Conservation (phyloP, 345 rosid species). For the Angophora floribunda region DNA sequence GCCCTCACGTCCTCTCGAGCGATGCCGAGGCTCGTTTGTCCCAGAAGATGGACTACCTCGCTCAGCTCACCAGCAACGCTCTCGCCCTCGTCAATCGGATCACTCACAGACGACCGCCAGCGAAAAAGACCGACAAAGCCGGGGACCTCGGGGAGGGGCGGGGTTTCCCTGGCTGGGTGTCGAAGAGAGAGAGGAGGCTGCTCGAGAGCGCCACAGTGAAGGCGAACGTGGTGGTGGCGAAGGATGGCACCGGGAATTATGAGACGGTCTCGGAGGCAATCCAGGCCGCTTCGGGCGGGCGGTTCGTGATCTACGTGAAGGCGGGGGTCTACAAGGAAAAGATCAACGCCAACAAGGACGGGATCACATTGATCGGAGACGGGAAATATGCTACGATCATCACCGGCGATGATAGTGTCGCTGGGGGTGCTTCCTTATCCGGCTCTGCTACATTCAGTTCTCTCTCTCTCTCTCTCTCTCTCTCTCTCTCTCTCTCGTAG, state of each 20-base stretch:
- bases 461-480: neutral
- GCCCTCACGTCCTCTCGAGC: neutral
- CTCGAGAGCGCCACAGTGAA: slow-evolving; percentile 7
- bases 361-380: slow-evolving; percentile 75
- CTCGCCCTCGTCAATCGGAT: slow-evolving; percentile 43
- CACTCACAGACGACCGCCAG: neutral
- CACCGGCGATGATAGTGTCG: slow-evolving; percentile 33
- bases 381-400: slow-evolving; percentile 63
- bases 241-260: slow-evolving; percentile 81
- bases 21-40: slow-evolving; percentile 9
- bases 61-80: slow-evolving; percentile 46
- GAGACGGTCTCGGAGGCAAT: slow-evolving; percentile 56
- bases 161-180: slow-evolving; percentile 47
- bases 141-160: neutral
- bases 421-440: slow-evolving; percentile 50
- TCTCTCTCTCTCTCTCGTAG: neutral
- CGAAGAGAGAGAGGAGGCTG: slow-evolving; percentile 33
- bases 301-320: slow-evolving; percentile 75
- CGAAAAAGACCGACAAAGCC: neutral
- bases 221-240: slow-evolving; percentile 48
- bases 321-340: slow-evolving; percentile 71
- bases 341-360: slow-evolving; percentile 37
- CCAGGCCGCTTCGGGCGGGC: slow-evolving; percentile 42
- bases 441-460: slow-evolving; percentile 67
- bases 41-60: slow-evolving; percentile 50